Percentiles rank a stretch among this genome's conserved stretches.
Conservation (phyloP, 2,329 filamentous ascomycete species). For the Aspergillus ochraceoroseus region DNA sequence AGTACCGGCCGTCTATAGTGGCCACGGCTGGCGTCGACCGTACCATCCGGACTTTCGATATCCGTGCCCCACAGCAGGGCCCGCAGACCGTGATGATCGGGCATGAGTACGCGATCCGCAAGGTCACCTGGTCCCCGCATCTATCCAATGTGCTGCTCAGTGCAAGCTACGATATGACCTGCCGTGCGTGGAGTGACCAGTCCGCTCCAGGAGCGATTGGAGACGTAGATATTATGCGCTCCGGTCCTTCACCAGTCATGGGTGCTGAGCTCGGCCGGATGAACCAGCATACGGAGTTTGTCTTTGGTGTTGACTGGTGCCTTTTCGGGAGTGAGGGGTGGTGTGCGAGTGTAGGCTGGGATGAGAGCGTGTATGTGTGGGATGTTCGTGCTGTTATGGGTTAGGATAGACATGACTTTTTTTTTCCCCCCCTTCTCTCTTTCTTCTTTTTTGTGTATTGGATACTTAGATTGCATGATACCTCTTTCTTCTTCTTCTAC, state of each 20-base stretch:
- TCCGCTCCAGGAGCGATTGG: slow-evolving; percentile 38
- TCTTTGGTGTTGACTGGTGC: slow-evolving; percentile 96
- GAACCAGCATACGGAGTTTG: slow-evolving; percentile 92
- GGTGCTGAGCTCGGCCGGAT: slow-evolving; percentile 77
- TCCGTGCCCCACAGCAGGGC: slow-evolving; percentile 67
- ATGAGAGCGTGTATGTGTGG: slow-evolving; percentile 86
- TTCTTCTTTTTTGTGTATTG: slow-evolving; percentile 19
- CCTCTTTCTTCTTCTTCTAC: slow-evolving; percentile 16
- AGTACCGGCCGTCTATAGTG: slow-evolving; percentile 79
- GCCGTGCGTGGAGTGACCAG: slow-evolving; percentile 88
- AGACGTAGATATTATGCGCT: slow-evolving; percentile 38
- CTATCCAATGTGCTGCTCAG: slow-evolving; percentile 80
- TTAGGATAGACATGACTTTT: slow-evolving; percentile 20
- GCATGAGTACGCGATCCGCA: slow-evolving; percentile 85
- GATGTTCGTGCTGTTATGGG: slow-evolving; percentile 68
- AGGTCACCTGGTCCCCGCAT: slow-evolving; percentile 88
- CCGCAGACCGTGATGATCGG: slow-evolving; percentile 71
- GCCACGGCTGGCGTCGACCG: slow-evolving; percentile 88
- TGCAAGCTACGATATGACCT: slow-evolving; percentile 97
- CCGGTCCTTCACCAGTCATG: slow-evolving; percentile 40
- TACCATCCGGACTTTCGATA: slow-evolving; percentile 82
- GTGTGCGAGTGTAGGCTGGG: slow-evolving; percentile 93
- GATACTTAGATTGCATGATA: slow-evolving; percentile 26
- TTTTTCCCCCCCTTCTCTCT: slow-evolving; percentile 8
- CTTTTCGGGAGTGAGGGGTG: slow-evolving; percentile 91